These are phyloP conservation scores for Asterionellopsis glacialis DNA, from an alignment of 108 stramenopile genomes.

Conservation along the genomic window DNA sequence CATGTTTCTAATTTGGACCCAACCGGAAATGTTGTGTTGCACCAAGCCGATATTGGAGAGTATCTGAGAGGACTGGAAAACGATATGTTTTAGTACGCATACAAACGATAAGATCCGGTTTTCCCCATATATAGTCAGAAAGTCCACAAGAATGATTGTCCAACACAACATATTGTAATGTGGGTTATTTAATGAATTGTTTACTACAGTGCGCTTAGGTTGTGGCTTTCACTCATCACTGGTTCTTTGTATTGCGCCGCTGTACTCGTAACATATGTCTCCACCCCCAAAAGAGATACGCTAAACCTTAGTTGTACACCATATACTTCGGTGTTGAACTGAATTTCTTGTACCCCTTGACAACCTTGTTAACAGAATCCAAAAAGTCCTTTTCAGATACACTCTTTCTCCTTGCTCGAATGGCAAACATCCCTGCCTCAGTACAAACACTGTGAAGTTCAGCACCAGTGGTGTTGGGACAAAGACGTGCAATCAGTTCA, in stretches of 20 bases:
- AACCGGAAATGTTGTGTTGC: constrained; percentile 94
- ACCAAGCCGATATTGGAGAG: constrained; percentile 98
- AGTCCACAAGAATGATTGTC: no score
- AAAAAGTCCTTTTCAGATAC: constrained; percentile 98
- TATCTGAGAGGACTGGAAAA: constrained; percentile 95
- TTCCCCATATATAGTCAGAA: no score
- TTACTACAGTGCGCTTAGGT: no score
- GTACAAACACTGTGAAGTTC: constrained; percentile 97
- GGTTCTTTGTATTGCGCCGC: no score
- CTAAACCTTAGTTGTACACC: constrained; percentile 69
- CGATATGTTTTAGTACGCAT: constrained; percentile 63
- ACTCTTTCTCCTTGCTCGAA: constrained; percentile 94
- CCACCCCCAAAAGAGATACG: neutral
- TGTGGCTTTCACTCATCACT: no score
- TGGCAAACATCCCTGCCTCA: constrained; percentile 99
- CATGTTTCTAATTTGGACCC: constrained; percentile 91
- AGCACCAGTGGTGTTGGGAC: constrained; percentile 98
- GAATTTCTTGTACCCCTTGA: constrained; percentile 99
- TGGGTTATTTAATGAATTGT: no score
- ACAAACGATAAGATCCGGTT: neutral
- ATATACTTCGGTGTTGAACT: constrained; percentile 96
- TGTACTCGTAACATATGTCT: neutral
- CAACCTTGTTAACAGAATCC: constrained; percentile 98
- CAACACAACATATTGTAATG: no score
- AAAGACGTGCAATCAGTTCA: constrained; percentile 96